Base-by-base conservation (phyloP, 805 yeast genomes). In the Komagataella kurtzmanii region DNA sequence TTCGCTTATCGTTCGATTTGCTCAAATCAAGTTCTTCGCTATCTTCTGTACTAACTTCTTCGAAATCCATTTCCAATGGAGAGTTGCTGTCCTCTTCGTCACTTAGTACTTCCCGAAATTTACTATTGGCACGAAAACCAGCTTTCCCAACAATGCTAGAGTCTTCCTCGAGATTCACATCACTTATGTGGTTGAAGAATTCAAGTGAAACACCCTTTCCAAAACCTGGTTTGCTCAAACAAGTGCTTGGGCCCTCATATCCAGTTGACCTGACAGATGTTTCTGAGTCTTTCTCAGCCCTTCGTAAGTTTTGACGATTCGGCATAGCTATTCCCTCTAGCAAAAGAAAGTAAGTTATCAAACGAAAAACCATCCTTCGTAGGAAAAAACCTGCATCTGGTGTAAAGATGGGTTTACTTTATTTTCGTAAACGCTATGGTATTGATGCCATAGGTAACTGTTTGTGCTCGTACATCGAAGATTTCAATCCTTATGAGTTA, bases 1-100 rank as follows among this genome's bases (percentile, higher is more conserved):
- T 76, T 59, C 72, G 75, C 65, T 77, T 79, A 30, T 82, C 77
- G 60, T 76, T 74, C 58, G 69, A 67, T 46, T 47, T 21, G 24
- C 17, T 17, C 7, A 44, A 54, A 17, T 53, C 55, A 14, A 63
- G 65, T 2, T 54, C 59, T 36, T 61, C 64, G 3, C 60, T 50
- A 5, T 59, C 66, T 56, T 59, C 7, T 54, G 40, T 49, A 14
- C 48, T 46, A 44, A 30, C 52, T 7, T 46, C 54, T 23, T 47
- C 53, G n/a, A 45, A 45, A 19, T 43, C 61, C 4, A 51, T 56
- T 44, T 54, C 62, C 14, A 54, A 59, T 17, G 53, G 63, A 6
- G 56, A 57, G 3, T 60, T 59, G 2, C 50, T 58, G 18, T 54
- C 62, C 17, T 54, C 64, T 44, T 57, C 66, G 10, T 56, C 60